Evolutionary conservation across 768 basidiomycete genomes (phyloP), one percentile per base, ranked within the genome.

Genomic region (Boletus reticulatus): DNA sequence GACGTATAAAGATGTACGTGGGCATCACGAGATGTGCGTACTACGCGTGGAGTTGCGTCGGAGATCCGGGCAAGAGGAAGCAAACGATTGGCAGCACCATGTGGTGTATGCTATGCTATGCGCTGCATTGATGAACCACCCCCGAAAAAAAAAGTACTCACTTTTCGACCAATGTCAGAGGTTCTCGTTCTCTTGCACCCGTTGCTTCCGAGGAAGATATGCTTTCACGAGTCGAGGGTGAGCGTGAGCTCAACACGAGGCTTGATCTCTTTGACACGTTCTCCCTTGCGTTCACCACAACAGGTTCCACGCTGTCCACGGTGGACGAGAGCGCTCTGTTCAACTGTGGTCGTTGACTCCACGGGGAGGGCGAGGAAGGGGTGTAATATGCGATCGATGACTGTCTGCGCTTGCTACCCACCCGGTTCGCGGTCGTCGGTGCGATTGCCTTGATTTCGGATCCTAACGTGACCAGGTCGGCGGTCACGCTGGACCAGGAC

Each of bases 91-190:
- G 34, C 34, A 36, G 5, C 34, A 14, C 34, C 34, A 36, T 11
- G 34, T 14, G 34, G 34, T 36, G 14, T 29, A 36, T 36, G 34
- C 4, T 36, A 13, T 34, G 36, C 27, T 16, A 22, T 27, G 31
- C 38, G 19, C 41, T 13, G 38, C 38, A 9, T 16, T 11, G 27
- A 42, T 41, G 32, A 37, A 24, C 20, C 14, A 27, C 11, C 1
- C 22, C 3, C 37, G 38, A 16, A 41, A 48, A 54, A 19, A 17
- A 43, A 48, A n/a, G n/a, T 22, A 20, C 84, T 56, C 65, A 91
- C 88, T 84, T 87, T 72, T 92, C 90, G 47, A 82, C 80, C 52
- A 91, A 68, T 0, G 89, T 92, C 51, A 81, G 63, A 16, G 84
- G 84, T n/a, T 73, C 73, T 20, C 66, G 65, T 32, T 69, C 65